A percentile compares a stretch with the other conserved stretches of the same genome.
phyloP scores from a whole-genome alignment of 306 rosid genomes.

The Glycine latifolia region DNA sequence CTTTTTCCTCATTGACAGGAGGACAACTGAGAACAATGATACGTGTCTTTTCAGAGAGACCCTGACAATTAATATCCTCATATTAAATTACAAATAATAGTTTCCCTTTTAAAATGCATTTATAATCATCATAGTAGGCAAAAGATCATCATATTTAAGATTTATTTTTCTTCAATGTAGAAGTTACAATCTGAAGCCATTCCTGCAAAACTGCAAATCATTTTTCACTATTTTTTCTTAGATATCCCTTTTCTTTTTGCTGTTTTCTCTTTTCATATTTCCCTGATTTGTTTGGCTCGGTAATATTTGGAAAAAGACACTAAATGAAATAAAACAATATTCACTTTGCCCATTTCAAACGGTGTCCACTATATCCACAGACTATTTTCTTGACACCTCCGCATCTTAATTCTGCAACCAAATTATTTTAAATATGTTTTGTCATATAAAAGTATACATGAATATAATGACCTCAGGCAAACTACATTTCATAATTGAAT shows the following conservation, averaged over 20 bases:
- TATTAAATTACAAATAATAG: slow-evolving; percentile 44
- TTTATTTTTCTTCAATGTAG: not conserved
- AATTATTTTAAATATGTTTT: not conserved
- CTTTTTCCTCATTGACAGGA: slow-evolving; percentile 76
- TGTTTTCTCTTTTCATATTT: not conserved
- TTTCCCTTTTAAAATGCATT: slow-evolving; percentile 8
- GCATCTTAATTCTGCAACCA: not conserved
- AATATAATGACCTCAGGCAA: not conserved
- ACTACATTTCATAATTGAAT: not conserved
- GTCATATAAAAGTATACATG: too few species aligned
- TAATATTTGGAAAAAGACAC: not conserved
- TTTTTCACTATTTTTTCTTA: not conserved
- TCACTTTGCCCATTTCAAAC: not conserved
- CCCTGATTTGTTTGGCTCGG: not conserved
- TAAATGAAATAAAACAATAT: not conserved
- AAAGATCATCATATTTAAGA: slow-evolving; percentile 29
- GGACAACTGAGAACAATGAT: slow-evolving; percentile 80
- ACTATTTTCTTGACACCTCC: not conserved
- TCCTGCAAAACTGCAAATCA: slow-evolving; percentile 14
- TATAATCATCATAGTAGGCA: not conserved
- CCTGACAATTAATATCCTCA: slow-evolving; percentile 56
- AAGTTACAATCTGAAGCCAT: slow-evolving; percentile 14
- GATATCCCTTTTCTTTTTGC: not conserved
- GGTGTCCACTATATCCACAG: not conserved
- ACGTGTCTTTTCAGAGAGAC: slow-evolving; percentile 78